A percentile compares a stretch with the other conserved stretches of the same genome.
Conservation (phyloP, 2,329 filamentous ascomycete genomes). For the Penicillium hordei region DNA sequence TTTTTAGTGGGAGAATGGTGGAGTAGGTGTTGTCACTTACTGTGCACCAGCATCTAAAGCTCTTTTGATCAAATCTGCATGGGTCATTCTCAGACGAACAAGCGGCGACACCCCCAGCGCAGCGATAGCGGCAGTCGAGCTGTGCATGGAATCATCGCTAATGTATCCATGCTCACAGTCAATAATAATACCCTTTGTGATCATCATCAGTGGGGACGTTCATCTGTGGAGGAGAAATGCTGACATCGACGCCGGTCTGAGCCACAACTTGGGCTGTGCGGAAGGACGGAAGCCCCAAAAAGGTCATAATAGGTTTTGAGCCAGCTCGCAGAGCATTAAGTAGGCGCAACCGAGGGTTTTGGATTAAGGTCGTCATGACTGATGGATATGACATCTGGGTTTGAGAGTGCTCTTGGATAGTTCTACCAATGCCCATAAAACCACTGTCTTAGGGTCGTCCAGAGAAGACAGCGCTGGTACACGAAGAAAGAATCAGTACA, state of each 20-base stretch:
- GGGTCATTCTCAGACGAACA: slow-evolving; percentile 23
- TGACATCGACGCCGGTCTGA: slow-evolving; percentile 22
- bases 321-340: slow-evolving; percentile 17
- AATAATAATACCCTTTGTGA: slow-evolving; percentile 21
- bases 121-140: slow-evolving; percentile 23
- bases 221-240: background rate
- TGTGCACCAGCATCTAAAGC: slow-evolving; percentile 30
- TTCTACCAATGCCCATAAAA: background rate
- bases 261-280: slow-evolving; percentile 23
- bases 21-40: background rate
- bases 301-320: slow-evolving; percentile 22
- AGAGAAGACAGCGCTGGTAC: background rate
- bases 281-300: slow-evolving; percentile 22
- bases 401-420: background rate
- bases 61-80: slow-evolving; percentile 27
- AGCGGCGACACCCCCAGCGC: slow-evolving; percentile 26
- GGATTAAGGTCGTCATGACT: slow-evolving; percentile 4
- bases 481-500: background rate
- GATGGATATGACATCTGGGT: background rate
- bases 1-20: background rate
- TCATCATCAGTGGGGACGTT: background rate
- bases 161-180: slow-evolving; percentile 31
- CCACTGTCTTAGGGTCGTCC: background rate
- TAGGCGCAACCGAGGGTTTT: slow-evolving; percentile 17
- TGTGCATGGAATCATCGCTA: slow-evolving; percentile 28